A percentile compares a stretch with the other conserved stretches of the same genome.
These are phyloP conservation scores for Claviceps maximensis DNA, from an alignment of 2,329 filamentous ascomycete species.

Conservation along the genomic window DNA sequence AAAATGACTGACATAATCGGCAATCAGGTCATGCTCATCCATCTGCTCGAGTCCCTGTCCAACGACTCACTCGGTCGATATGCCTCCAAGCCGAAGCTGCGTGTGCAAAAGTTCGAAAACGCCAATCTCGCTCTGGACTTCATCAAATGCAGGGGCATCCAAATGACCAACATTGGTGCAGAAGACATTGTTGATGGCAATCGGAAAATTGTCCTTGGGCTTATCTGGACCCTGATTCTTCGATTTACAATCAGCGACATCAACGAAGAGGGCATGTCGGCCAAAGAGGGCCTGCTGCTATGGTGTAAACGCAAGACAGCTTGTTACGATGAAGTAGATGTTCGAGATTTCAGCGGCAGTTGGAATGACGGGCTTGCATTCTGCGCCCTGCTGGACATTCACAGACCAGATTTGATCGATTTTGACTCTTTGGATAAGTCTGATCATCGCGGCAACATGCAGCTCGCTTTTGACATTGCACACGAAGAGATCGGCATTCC, in stretches of 20 bases:
- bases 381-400: constrained; percentile 90
- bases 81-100: constrained; percentile 88
- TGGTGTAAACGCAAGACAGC: constrained; percentile 99
- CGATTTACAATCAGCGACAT: constrained; percentile 98
- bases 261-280: constrained; percentile 93
- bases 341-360: constrained; percentile 85
- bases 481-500: constrained; percentile 95
- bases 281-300: constrained; percentile 84
- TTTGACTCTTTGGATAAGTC: constrained; percentile 89
- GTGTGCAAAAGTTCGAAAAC: constrained; percentile 96
- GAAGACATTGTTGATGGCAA: constrained; percentile 98
- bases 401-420: constrained; percentile 92
- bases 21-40: constrained; percentile 75
- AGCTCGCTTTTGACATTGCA: constrained; percentile 92
- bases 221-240: constrained; percentile 97
- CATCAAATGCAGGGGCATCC: constrained; percentile 79
- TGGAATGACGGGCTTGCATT: constrained; percentile 98
- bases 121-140: constrained; percentile 92
- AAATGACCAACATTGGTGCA: constrained; percentile 96
- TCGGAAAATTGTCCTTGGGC: constrained; percentile 87
- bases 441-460: constrained; percentile 94
- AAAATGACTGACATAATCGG: constrained; percentile 4
- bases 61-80: constrained; percentile 92
- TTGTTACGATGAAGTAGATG: constrained; percentile 94
- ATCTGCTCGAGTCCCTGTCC: constrained; percentile 91